These are phyloP conservation scores for Penicillium angulare DNA, from an alignment of 495 filamentous ascomycete species.

Conservation along the genomic window DNA sequence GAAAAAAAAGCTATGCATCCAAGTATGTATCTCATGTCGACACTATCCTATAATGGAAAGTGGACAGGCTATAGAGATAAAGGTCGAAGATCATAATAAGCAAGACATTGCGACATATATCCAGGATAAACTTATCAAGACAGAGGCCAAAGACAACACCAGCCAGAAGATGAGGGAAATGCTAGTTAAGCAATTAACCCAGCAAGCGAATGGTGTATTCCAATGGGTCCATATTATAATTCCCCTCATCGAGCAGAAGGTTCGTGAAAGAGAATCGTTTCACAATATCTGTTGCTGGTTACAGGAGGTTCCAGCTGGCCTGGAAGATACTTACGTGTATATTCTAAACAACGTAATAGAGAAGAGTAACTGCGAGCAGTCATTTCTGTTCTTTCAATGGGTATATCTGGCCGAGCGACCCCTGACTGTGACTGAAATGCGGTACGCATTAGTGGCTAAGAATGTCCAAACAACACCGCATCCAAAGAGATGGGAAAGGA, in stretches of 20 bases:
- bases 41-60: conserved; percentile 9
- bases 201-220: neutral
- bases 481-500: conserved; percentile 2
- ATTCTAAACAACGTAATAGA: conserved; percentile 11
- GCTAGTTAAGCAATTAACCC: conserved; percentile 4
- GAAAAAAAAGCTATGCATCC: neutral
- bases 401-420: conserved; percentile 12
- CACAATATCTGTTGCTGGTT: conserved; percentile 8
- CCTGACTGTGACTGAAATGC: conserved; percentile 11
- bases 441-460: conserved; percentile 6
- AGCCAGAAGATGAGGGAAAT: neutral
- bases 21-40: conserved; percentile 20
- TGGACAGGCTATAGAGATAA: neutral
- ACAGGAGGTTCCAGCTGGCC: conserved; percentile 1
- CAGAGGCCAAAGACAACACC: neutral
- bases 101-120: conserved; percentile 6
- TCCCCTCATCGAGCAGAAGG: conserved; percentile 2
- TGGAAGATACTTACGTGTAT: conserved; percentile 9
- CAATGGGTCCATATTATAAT: conserved; percentile 11
- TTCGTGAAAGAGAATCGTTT: conserved; percentile 2
- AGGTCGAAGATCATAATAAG: neutral
- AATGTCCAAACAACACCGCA: neutral
- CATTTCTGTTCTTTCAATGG: conserved; percentile 15
- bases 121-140: neutral
- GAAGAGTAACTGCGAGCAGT: neutral